Evolutionary conservation across 768 basidiomycete genomes (phyloP).

Genomic region (Auriscalpium vulgare): DNA sequence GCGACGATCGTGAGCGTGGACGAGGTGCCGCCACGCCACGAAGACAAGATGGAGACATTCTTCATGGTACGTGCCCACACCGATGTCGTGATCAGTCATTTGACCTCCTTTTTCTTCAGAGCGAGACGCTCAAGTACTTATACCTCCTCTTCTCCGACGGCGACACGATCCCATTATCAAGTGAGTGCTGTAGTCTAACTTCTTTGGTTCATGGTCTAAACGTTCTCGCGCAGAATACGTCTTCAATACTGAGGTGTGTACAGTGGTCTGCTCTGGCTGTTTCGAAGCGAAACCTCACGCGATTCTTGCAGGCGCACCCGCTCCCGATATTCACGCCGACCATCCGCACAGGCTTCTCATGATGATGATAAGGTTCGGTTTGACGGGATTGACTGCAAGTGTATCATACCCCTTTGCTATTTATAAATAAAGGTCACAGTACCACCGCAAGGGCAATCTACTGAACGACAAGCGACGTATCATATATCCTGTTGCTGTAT

Average conservation of each 20-base stretch:
- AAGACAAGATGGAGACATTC: constrained; percentile 96
- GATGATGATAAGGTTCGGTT: constrained; percentile 5
- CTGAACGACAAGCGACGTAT: too few species aligned
- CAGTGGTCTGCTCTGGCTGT: not conserved
- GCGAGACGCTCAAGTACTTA: constrained; percentile 87
- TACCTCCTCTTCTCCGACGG: constrained; percentile 80
- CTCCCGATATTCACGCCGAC: constrained; percentile 60
- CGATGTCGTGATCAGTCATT: not conserved
- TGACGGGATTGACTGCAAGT: constrained; percentile 1
- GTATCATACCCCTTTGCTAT: not conserved
- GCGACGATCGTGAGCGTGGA: constrained; percentile 83
- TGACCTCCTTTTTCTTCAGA: constrained; percentile 32
- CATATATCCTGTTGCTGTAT: too few species aligned
- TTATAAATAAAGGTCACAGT: too few species aligned
- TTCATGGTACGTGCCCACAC: constrained; percentile 52
- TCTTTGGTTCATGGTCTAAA: not conserved
- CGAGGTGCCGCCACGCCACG: constrained; percentile 51
- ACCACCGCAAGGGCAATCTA: too few species aligned
- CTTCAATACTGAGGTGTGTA: constrained; percentile 82
- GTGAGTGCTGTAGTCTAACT: constrained; percentile 32
- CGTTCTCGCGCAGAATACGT: constrained; percentile 54
- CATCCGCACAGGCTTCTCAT: constrained; percentile 40
- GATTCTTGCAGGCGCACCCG: constrained; percentile 46
- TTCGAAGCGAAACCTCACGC: not conserved
- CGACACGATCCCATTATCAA: constrained; percentile 59